Percentiles rank a stretch among this genome's conserved stretches.
phyloP scores from a whole-genome alignment of 345 rosid genomes.

The Moricandia arvensis region DNA sequence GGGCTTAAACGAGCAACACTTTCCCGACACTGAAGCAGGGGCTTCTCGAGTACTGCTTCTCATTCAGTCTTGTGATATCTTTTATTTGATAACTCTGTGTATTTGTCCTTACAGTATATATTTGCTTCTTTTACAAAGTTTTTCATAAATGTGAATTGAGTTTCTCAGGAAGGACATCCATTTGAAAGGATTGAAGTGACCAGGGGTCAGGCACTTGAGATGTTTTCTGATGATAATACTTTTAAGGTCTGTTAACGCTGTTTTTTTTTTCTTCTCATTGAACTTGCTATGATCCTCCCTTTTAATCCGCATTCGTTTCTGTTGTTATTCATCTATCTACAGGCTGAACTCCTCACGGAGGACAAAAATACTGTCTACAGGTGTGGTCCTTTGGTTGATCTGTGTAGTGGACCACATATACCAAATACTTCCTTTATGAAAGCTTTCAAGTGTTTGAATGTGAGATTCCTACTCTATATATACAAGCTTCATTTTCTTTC shows the following conservation, averaged over 20 bases:
- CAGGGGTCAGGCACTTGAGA: slow-evolving; percentile 77
- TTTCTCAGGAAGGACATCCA: slow-evolving; percentile 72
- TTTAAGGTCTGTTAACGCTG: slow-evolving; percentile 63
- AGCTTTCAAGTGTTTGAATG: slow-evolving; percentile 92
- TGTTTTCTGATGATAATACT: slow-evolving; percentile 73
- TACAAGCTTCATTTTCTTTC: slow-evolving; percentile 16
- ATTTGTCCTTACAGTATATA: too few species aligned
- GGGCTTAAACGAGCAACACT: slow-evolving; percentile 83
- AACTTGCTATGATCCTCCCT: neutral
- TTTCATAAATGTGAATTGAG: neutral
- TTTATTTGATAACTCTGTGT: too few species aligned
- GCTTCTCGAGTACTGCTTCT: slow-evolving; percentile 60
- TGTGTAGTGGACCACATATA: slow-evolving; percentile 99
- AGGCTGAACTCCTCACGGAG: slow-evolving; percentile 85
- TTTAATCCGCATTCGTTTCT: neutral
- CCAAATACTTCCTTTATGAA: slow-evolving; percentile 94
- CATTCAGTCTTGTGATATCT: neutral
- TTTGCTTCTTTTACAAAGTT: neutral
- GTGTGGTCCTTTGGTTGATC: slow-evolving; percentile 93
- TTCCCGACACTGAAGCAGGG: slow-evolving; percentile 64
- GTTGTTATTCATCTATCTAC: slow-evolving; percentile 37
- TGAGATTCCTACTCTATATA: slow-evolving; percentile 27
- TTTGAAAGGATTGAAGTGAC: slow-evolving; percentile 98
- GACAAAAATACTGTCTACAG: slow-evolving; percentile 93
- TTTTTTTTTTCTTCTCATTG: neutral